Evolutionary conservation across 2,329 filamentous ascomycete species (phyloP).

Genomic region (Penicillium frequentans): DNA sequence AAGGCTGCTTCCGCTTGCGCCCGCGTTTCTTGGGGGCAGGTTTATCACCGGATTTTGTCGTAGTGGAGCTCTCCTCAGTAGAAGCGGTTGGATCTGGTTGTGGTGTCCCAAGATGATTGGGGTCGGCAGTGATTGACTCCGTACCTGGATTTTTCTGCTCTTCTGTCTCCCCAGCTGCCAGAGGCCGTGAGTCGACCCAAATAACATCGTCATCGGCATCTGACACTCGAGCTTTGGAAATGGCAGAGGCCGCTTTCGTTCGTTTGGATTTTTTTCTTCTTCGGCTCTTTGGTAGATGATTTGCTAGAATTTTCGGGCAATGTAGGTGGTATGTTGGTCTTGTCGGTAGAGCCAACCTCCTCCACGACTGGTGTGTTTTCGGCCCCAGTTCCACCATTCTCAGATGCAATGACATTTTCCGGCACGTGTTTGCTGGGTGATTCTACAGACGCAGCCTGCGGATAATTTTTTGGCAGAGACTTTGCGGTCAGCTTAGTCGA

Average conservation of each 20-base stretch:
- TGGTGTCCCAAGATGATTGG: neutral
- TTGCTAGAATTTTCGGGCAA: neutral
- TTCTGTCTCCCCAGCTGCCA: neutral
- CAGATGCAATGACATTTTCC: neutral
- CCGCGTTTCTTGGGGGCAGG: conserved; percentile 44
- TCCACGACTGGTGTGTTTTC: neutral
- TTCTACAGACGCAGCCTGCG: conserved; percentile 3
- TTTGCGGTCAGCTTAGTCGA: conserved; percentile 17
- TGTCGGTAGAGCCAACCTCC: neutral
- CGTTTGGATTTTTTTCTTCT: conserved; percentile 49
- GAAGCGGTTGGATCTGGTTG: neutral
- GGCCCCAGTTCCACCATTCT: neutral
- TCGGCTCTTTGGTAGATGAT: conserved; percentile 27
- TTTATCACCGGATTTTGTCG: neutral
- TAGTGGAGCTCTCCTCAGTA: neutral
- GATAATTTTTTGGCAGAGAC: conserved; percentile 19
- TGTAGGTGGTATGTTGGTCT: neutral
- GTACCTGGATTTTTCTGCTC: neutral
- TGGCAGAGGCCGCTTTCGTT: conserved; percentile 41
- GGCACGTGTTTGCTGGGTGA: neutral
- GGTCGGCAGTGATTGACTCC: neutral
- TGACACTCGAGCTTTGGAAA: conserved; percentile 29
- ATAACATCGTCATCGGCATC: conserved; percentile 44
- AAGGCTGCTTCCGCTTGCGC: conserved; percentile 38
- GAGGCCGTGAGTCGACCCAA: conserved; percentile 38